Base-by-base conservation (phyloP, 2,329 filamentous ascomycete genomes). In the Exophiala lecanii-corni region DNA sequence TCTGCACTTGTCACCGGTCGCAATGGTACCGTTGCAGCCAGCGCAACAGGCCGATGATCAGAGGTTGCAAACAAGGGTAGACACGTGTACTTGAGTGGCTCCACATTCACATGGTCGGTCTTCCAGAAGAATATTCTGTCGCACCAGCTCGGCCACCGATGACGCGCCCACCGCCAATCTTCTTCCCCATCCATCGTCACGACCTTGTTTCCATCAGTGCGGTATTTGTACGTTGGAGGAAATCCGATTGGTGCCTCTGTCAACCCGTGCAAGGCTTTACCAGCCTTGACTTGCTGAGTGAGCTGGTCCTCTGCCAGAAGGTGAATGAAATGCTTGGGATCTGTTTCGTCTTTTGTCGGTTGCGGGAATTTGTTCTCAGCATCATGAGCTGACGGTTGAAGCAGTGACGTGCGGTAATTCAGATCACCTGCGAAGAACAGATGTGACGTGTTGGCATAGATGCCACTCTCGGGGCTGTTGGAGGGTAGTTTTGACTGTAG, bases 201-300 rank as follows among this genome's bases (percentile, higher is more conserved):
- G 23, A 50, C 45, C 36, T 54, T 49, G 37, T 39, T 44, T 5
- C 30, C 33, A 20, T 66, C 57, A 1, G 75, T 63, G 23, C 75
- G 73, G 62, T 92, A 94, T 65, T 98, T 98, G 72, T 98, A 98
- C 0, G 92, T 96, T 0, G 92, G 92, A 1, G 89, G 84, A 58
- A 97, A 98, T 3, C 64, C 65, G 45, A 97, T 79, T 1, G 75
- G 69, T 1, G 81, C 77, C 66, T 98, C 92, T 7, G 70, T 68
- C 23, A 98, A 70, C 3, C 86, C 82, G 51, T 97, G 89, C 17
- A 94, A 69, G 2, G 86, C 87, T 12, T 81, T 75, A 0, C 81
- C 79, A 1, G 81, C 80, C 3, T 64, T 64, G 39, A 78, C 79
- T 64, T 97, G 89, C 36, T 77, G 73, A 2, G 70, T 81, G 16